Base-by-base conservation (phyloP, 1,284 basidiomycete genomes). In the Singerocomus inundabilis region DNA sequence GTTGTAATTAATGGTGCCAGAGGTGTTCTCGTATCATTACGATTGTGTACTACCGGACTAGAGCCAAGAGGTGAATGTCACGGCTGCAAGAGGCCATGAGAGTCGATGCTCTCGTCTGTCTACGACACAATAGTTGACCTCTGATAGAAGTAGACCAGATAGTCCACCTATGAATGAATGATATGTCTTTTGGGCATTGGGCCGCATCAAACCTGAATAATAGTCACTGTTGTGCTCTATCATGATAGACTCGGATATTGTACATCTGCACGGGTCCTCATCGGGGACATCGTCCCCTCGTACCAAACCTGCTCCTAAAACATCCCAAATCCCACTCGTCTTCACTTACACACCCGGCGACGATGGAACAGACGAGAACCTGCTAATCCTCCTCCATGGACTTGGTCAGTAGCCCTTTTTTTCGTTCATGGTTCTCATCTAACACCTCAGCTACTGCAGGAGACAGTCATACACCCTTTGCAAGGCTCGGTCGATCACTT, bases 321-420 rank as follows among this genome's bases (percentile, higher is more conserved):
- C 66, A 3, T 65, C 70, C 11, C 64, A 66, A 13, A 74, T 88
- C 31, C 70, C 77, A 5, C 73, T 81, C 12, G 77, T 79, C 25
- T 88, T 86, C 64, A 72, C 70, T 9, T 93, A 91, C 63, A 56
- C 67, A 15, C 72, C 85, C 11, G 88, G 87, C 54, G 80, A 84
- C 52, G 88, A 91, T 64, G 90, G 89, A 25, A 87, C 83, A 13
- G 92, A 96, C 59, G 85, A 91, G 63, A 97, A 96, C 66, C 68
- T 96, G 25, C 69, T 97, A 29, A 78, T 97, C 52, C 76, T 97
- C 45, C 75, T 96, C 16, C 93, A 97, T 57, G 93, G 93, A 0
- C 78, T 96, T 29, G 92, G 92, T 91, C 58, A 54, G 80, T 54
- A 31, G 18, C 26, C 26, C 12, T 21, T 21, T 21, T 21, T 16